These are phyloP conservation scores for Vinca major DNA, from an alignment of 305 asterid species.

Conservation along the genomic window DNA sequence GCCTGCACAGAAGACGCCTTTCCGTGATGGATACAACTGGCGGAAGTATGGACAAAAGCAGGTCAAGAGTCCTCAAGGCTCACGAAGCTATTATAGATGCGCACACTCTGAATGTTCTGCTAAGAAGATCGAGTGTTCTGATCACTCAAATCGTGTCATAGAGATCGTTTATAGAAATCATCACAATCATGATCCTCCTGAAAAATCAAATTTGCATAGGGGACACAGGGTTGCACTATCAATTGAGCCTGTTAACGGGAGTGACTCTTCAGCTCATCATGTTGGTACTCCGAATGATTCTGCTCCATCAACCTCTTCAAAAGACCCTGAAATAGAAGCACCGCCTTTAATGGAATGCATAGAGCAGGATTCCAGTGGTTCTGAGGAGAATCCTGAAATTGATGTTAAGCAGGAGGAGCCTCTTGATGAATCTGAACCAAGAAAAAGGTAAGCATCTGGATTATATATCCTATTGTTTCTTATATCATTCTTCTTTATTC, in stretches of 20 bases:
- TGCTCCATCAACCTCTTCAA: slow-evolving; percentile 34
- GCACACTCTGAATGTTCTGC: slow-evolving; percentile 63
- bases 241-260: slow-evolving; percentile 27
- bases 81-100: slow-evolving; percentile 84
- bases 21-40: slow-evolving; percentile 79
- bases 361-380: slow-evolving; percentile 43
- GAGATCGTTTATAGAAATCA: slow-evolving; percentile 62
- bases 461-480: not conserved
- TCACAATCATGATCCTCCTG: slow-evolving; percentile 85
- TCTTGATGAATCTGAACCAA: slow-evolving; percentile 42
- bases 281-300: slow-evolving; percentile 23
- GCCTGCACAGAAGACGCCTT: slow-evolving; percentile 38
- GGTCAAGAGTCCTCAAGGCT: slow-evolving; percentile 86
- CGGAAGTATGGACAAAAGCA: slow-evolving; percentile 89
- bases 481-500: slow-evolving; percentile 13
- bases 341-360: slow-evolving; percentile 27
- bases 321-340: slow-evolving; percentile 29
- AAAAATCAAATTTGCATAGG: slow-evolving; percentile 37
- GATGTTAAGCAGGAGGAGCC: slow-evolving; percentile 42
- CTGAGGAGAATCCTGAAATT: slow-evolving; percentile 42
- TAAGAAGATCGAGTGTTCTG: slow-evolving; percentile 77
- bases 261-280: slow-evolving; percentile 25
- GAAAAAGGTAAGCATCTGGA: slow-evolving; percentile 36
- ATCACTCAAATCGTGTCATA: slow-evolving; percentile 38
- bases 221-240: slow-evolving; percentile 36